These are phyloP conservation scores for Aplosporella prunicola DNA, from an alignment of 2,329 filamentous ascomycete genomes.

Conservation along the genomic window DNA sequence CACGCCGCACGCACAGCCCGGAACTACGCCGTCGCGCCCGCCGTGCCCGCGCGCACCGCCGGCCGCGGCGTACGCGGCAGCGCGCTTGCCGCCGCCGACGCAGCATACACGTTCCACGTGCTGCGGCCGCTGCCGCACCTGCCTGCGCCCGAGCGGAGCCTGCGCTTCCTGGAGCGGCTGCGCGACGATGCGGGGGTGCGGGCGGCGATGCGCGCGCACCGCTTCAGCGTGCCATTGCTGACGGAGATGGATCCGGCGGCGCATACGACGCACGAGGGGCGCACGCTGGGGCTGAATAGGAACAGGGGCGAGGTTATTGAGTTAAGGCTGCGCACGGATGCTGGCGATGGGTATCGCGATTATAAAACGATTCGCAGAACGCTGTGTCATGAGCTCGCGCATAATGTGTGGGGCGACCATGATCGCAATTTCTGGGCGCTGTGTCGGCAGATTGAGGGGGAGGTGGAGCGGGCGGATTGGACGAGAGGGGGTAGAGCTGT, in stretches of 20 bases:
- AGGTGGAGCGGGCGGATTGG: constrained; percentile 77
- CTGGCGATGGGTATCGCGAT: constrained; percentile 85
- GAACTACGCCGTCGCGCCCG: constrained; percentile 32
- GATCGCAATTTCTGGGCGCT: constrained; percentile 84
- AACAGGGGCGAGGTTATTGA: constrained; percentile 88
- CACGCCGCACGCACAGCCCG: constrained; percentile 26
- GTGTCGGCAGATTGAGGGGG: constrained; percentile 75
- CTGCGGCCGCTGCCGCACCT: constrained; percentile 69
- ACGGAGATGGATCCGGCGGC: constrained; percentile 91
- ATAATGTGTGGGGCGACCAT: constrained; percentile 80
- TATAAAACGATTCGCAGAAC: constrained; percentile 88
- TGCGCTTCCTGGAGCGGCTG: constrained; percentile 64
- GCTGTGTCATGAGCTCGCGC: constrained; percentile 87
- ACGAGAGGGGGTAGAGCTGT: constrained; percentile 50
- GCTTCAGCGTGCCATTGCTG: constrained; percentile 73
- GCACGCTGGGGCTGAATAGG: constrained; percentile 77
- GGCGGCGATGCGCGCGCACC: constrained; percentile 71
- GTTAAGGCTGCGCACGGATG: constrained; percentile 81
- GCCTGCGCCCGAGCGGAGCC: constrained; percentile 62
- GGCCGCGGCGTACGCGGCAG: constrained; percentile 30
- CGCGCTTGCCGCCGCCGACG: constrained; percentile 46
- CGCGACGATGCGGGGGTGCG: constrained; percentile 78
- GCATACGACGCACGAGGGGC: constrained; percentile 73
- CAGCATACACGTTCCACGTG: constrained; percentile 70
- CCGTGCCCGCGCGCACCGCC: constrained; percentile 24